A percentile compares a stretch with the other conserved stretches of the same genome.
Evolutionary conservation across 768 basidiomycete genomes (phyloP).

Genomic region (Suillus discolor): DNA sequence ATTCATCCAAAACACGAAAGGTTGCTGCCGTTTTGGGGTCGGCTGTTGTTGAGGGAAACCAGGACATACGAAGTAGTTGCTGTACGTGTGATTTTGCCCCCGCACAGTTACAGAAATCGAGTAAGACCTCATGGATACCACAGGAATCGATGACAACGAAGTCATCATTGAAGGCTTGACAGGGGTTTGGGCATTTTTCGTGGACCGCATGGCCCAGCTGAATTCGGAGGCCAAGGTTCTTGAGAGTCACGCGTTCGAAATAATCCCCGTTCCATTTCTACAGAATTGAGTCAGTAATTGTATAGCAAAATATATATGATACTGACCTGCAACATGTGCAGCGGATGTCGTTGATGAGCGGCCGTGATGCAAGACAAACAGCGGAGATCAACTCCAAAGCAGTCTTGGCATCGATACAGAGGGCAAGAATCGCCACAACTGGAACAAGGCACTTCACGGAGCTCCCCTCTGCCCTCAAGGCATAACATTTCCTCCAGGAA

Average conservation of each 20-base stretch:
- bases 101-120: conserved; percentile 20
- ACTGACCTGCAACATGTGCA: conserved; percentile 12
- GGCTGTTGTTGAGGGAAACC: conserved; percentile 13
- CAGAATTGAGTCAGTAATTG: neutral
- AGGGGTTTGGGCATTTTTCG: too few species aligned
- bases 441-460: neutral
- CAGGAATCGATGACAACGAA: conserved; percentile 25
- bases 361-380: conserved; percentile 4
- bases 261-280: conserved; percentile 23
- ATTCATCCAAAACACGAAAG: conserved; percentile 22
- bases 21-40: conserved; percentile 2
- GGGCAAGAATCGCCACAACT: neutral
- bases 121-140: conserved; percentile 13
- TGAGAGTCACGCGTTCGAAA: conserved; percentile 19
- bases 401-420: conserved; percentile 7
- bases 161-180: too few species aligned
- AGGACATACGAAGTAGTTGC: conserved; percentile 14
- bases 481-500: conserved; percentile 13
- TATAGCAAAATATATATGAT: neutral
- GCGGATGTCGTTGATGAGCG: neutral
- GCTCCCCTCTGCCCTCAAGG: conserved; percentile 8
- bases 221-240: conserved; percentile 19
- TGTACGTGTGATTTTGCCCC: neutral
- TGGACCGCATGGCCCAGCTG: too few species aligned
- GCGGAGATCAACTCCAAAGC: neutral